Percentiles rank a stretch among this genome's conserved stretches.
These are phyloP conservation scores for Aspergillus sp. DNA, from an alignment of 2,329 filamentous ascomycete species.

Conservation along the genomic window DNA sequence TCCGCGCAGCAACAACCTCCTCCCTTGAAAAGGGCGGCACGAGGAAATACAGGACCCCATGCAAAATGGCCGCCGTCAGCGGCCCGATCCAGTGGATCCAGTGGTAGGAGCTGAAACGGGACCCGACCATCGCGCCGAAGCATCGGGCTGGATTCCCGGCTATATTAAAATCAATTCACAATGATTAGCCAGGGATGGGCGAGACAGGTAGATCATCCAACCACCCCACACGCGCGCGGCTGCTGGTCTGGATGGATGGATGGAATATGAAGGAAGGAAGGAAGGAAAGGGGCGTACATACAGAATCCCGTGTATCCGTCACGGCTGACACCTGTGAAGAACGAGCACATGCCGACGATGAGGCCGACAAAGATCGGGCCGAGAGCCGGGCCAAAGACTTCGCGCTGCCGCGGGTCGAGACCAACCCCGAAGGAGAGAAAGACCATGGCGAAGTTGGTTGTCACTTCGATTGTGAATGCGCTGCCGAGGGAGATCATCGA, in stretches of 20 bases:
- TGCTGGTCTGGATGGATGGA: not conserved
- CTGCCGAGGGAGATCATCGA: slow-evolving; percentile 42
- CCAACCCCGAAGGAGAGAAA: slow-evolving; percentile 59
- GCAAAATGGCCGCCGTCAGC: slow-evolving; percentile 14
- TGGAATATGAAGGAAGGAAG: not conserved
- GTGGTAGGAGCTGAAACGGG: slow-evolving; percentile 40
- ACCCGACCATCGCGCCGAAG: slow-evolving; percentile 51
- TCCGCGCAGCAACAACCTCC: no score
- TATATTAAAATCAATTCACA: not conserved
- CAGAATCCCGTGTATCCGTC: slow-evolving; percentile 49
- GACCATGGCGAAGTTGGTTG: slow-evolving; percentile 51
- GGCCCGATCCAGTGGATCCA: slow-evolving; percentile 43
- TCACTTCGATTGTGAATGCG: slow-evolving; percentile 55
- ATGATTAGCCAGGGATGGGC: no score
- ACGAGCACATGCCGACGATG: slow-evolving; percentile 36
- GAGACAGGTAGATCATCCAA: no score
- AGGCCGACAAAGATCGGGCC: slow-evolving; percentile 56
- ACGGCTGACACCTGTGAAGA: slow-evolving; percentile 28
- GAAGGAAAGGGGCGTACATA: slow-evolving; percentile 22
- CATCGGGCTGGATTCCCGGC: slow-evolving; percentile 52
- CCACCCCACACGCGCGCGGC: not conserved
- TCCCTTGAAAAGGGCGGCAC: slow-evolving; percentile 13
- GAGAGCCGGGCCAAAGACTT: slow-evolving; percentile 55
- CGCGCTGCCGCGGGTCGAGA: slow-evolving; percentile 57
- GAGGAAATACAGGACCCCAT: slow-evolving; percentile 18